A percentile compares a stretch with the other conserved stretches of the same genome.
Conservation (phyloP, 192 early-diverging fungal species). For the Chytriomyces sp. region DNA sequence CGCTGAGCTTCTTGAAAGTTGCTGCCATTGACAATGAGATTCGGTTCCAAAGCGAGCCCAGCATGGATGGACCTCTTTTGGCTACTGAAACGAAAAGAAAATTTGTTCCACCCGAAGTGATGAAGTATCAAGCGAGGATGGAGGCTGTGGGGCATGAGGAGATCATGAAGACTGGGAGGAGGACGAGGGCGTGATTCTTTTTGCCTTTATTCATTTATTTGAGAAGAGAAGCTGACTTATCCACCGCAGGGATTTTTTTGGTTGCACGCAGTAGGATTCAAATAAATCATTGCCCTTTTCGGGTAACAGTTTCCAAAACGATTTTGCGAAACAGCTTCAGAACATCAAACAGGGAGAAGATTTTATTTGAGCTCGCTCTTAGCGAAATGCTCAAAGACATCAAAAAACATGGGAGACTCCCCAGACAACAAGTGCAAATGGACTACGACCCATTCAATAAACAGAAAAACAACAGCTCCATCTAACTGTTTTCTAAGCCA, state of each 20-base stretch:
- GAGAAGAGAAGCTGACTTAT: too few relatives aligned
- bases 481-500: conserved; percentile 21
- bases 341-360: too few relatives aligned
- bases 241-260: too few relatives aligned
- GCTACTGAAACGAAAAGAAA: conserved; percentile 20
- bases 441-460: neutral
- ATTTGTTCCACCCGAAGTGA: conserved; percentile 25
- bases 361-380: too few relatives aligned
- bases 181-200: neutral
- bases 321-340: too few relatives aligned
- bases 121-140: conserved; percentile 4
- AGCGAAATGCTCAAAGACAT: neutral
- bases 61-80: neutral
- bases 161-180: too few relatives aligned
- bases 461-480: neutral
- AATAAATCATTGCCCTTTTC: too few relatives aligned
- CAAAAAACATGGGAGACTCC: neutral
- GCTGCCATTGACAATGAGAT: neutral
- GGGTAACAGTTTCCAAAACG: too few relatives aligned
- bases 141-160: too few relatives aligned
- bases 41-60: neutral
- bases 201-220: neutral
- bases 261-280: too few relatives aligned
- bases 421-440: neutral
- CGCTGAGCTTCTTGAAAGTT: conserved; percentile 2